phyloP scores from a whole-genome alignment of 495 filamentous ascomycete species.

The Xylaria bambusicola region DNA sequence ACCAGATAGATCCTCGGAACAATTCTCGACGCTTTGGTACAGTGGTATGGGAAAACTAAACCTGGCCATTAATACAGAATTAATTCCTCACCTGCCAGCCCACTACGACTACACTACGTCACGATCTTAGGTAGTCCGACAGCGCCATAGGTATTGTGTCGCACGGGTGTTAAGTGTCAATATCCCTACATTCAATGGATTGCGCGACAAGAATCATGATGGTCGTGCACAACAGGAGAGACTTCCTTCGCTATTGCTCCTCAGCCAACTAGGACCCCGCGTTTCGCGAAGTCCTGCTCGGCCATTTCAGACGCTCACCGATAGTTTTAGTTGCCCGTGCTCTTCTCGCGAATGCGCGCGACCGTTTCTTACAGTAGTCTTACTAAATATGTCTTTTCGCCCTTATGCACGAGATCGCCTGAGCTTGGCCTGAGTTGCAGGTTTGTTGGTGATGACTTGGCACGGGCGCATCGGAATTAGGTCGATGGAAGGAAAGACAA shows the following conservation, averaged over 20 bases:
- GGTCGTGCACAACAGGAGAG: no score
- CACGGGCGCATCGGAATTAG: not conserved
- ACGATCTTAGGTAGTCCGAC: not conserved
- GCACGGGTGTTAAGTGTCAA: no score
- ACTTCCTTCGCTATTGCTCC: no score
- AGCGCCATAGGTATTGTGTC: no score
- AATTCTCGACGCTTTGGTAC: not conserved
- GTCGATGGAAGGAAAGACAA: no score
- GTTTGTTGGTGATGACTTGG: not conserved
- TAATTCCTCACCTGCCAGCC: no score
- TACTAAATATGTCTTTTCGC: not conserved
- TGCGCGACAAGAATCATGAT: no score
- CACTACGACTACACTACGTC: not conserved
- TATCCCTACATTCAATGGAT: no score
- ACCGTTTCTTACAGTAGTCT: not conserved
- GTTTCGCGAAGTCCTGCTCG: not conserved
- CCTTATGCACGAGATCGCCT: not conserved
- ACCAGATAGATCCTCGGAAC: not conserved
- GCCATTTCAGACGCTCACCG: not conserved
- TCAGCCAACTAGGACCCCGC: not conserved
- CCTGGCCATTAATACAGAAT: no score
- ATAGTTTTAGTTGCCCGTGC: not conserved
- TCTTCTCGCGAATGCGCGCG: not conserved
- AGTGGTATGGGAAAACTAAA: no score
- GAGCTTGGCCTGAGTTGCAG: constrained; percentile 1